A percentile compares a stretch with the other conserved stretches of the same genome.
phyloP scores from a whole-genome alignment of 169 alveolate genomes.

The Besnoitia besnoiti region DNA sequence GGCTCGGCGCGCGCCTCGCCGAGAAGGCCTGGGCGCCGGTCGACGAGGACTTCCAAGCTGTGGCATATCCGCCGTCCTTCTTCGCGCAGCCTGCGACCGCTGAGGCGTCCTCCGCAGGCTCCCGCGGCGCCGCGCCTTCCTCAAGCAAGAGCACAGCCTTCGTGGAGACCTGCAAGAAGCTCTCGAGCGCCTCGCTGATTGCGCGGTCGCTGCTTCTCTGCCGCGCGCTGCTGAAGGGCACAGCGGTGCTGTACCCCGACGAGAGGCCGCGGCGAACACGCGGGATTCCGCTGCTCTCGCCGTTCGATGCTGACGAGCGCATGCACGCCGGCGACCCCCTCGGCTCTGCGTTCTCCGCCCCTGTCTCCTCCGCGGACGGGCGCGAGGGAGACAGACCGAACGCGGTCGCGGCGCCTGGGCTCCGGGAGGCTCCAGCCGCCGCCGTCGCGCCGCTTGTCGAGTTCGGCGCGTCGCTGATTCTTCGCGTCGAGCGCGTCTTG shows the following conservation, averaged over 20 bases:
- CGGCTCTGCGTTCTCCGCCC: no score
- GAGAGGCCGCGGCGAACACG: constrained; percentile 20
- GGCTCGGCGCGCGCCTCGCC: neutral
- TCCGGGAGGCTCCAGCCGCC: neutral
- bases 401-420: neutral
- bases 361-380: no score
- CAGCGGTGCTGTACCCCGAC: constrained; percentile 26
- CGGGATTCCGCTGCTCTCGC: constrained; percentile 9
- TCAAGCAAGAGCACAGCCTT: neutral
- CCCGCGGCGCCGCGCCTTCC: neutral
- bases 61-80: neutral
- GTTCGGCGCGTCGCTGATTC: neutral
- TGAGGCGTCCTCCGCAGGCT: neutral
- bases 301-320: neutral
- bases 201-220: constrained; percentile 14
- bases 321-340: no score
- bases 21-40: neutral
- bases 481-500: neutral
- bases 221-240: neutral
- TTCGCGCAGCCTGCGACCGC: constrained; percentile 5
- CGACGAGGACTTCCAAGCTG: neutral
- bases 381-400: neutral
- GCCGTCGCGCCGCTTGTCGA: neutral
- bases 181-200: neutral
- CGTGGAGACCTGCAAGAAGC: neutral